Evolutionary conservation across 1,284 basidiomycete genomes (phyloP).

Genomic region (Sanghuangporus sanghuang): DNA sequence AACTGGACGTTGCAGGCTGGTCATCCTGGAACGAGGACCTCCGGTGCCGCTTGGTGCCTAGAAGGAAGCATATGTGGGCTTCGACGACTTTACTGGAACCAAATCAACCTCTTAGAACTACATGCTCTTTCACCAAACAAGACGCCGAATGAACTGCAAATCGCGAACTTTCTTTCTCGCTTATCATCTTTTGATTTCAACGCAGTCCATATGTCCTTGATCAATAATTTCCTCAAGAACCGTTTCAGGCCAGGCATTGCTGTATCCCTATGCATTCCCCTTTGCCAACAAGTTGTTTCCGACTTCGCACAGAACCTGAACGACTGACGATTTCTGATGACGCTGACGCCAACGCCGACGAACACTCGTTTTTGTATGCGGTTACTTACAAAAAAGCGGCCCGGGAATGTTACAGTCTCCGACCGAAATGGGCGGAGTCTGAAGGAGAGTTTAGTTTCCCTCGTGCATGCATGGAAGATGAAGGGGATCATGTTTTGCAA

Average conservation of each 20-base stretch:
- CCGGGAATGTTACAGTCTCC: too few species aligned
- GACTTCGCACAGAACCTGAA: slow-evolving; percentile 25
- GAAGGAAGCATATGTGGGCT: slow-evolving; percentile 23
- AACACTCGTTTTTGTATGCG: not conserved
- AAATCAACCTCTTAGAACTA: not conserved
- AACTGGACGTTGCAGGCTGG: slow-evolving; percentile 42
- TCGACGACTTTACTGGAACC: not conserved
- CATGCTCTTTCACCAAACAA: not conserved
- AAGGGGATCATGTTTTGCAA: not conserved
- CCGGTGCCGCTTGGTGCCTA: slow-evolving; percentile 24
- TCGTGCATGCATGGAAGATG: not conserved
- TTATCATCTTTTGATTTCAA: not conserved
- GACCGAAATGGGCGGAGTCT: too few species aligned
- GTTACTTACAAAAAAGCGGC: too few species aligned
- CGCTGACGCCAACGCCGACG: not conserved
- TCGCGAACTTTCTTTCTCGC: not conserved
- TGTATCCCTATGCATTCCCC: slow-evolving; percentile 21
- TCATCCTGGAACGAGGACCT: slow-evolving; percentile 25
- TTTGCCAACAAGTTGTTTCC: slow-evolving; percentile 35
- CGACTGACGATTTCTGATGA: slow-evolving; percentile 32
- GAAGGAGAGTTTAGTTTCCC: too few species aligned
- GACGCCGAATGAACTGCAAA: not conserved
- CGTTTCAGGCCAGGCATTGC: not conserved
- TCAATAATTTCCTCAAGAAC: not conserved
- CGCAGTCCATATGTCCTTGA: not conserved